A percentile compares a stretch with the other conserved stretches of the same genome.
phyloP scores from a whole-genome alignment of 2,329 filamentous ascomycete species.

The Xylaria sp. region DNA sequence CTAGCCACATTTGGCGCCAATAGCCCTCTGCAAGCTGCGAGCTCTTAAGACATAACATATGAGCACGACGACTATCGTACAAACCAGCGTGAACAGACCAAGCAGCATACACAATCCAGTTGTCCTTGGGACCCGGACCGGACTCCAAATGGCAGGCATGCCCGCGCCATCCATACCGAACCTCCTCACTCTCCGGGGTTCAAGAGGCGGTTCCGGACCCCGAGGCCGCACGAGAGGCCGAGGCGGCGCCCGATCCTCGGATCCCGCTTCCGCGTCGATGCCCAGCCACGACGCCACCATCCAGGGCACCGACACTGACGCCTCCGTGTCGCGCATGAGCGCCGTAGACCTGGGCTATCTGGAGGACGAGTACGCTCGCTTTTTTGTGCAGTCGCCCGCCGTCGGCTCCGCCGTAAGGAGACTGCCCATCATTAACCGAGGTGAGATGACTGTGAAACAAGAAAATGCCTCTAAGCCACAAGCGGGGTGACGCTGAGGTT shows the following conservation, averaged over 20 bases:
- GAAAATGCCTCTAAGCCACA: slow-evolving; percentile 11
- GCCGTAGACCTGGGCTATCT: slow-evolving; percentile 89
- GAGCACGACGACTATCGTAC: not conserved
- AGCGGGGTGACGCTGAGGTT: slow-evolving; percentile 43
- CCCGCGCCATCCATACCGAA: slow-evolving; percentile 82
- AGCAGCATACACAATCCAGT: not conserved
- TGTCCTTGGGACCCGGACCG: not conserved
- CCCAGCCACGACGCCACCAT: slow-evolving; percentile 76
- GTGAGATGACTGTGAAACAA: slow-evolving; percentile 57
- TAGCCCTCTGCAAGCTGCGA: not conserved
- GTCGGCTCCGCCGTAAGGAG: slow-evolving; percentile 67
- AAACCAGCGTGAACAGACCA: not conserved
- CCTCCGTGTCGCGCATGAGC: slow-evolving; percentile 87
- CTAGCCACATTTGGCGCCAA: not conserved
- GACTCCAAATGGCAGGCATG: slow-evolving; percentile 60
- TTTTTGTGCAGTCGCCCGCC: slow-evolving; percentile 67
- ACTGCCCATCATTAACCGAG: slow-evolving; percentile 93
- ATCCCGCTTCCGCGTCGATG: slow-evolving; percentile 36
- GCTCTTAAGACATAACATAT: not conserved
- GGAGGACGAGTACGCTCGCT: slow-evolving; percentile 79
- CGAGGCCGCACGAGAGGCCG: slow-evolving; percentile 50
- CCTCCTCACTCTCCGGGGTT: slow-evolving; percentile 68
- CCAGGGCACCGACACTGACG: slow-evolving; percentile 91
- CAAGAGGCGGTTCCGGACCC: slow-evolving; percentile 56
- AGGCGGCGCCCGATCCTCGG: slow-evolving; percentile 38